phyloP scores from a whole-genome alignment of 2,329 filamentous ascomycete genomes.

The Aureobasidium sp. region DNA sequence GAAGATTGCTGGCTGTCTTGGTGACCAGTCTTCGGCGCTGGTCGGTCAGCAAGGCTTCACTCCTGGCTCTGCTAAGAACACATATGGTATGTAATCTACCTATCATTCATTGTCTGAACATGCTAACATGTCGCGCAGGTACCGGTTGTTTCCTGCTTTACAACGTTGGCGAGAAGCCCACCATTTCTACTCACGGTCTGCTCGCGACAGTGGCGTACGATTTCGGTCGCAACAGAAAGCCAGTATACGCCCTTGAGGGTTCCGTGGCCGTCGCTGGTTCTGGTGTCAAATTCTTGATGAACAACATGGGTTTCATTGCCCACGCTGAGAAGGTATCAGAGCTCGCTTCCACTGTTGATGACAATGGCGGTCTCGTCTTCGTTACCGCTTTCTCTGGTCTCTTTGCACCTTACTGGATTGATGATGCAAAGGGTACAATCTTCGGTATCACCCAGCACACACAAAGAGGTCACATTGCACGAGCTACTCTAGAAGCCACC shows the following conservation, averaged over 20 bases:
- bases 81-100: conserved; percentile 51
- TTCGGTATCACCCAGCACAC: conserved; percentile 77
- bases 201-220: conserved; percentile 80
- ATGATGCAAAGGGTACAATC: conserved; percentile 77
- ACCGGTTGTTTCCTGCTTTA: conserved; percentile 81
- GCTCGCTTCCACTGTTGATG: conserved; percentile 53
- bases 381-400: conserved; percentile 83
- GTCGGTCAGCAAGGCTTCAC: conserved; percentile 78
- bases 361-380: conserved; percentile 73
- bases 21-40: conserved; percentile 74
- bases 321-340: conserved; percentile 55
- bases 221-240: conserved; percentile 55
- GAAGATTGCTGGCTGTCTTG: conserved; percentile 66
- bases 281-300: conserved; percentile 67
- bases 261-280: conserved; percentile 77
- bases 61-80: conserved; percentile 77
- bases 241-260: conserved; percentile 75
- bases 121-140: not conserved
- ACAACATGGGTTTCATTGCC: conserved; percentile 57
- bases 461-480: conserved; percentile 72
- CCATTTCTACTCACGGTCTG: conserved; percentile 71
- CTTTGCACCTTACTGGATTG: conserved; percentile 87
- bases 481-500: conserved; percentile 77
- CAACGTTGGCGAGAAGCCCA: conserved; percentile 74
- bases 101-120: not conserved